phyloP scores from a whole-genome alignment of 495 filamentous ascomycete species.

The Pseudevernia furfuracea region DNA sequence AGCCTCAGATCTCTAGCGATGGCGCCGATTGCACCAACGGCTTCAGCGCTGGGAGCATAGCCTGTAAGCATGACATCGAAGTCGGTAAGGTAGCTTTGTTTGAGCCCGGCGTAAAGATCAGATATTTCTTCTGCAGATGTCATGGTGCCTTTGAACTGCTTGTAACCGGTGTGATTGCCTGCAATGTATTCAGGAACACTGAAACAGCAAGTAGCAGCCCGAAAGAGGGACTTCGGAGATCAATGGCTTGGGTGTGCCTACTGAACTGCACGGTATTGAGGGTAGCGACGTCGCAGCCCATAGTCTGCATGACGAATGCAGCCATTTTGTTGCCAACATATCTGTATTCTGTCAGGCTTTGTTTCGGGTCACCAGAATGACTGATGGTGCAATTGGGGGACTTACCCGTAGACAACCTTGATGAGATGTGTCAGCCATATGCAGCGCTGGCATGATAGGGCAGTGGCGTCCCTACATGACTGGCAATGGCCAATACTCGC shows the following conservation, averaged over 20 bases:
- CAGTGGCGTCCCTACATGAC: constrained; percentile 68
- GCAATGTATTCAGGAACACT: constrained; percentile 6
- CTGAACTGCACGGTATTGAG: constrained; percentile 96
- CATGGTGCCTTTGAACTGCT: constrained; percentile 73
- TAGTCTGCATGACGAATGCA: constrained; percentile 79
- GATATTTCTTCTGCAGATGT: constrained; percentile 73
- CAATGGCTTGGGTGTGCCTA: constrained; percentile 29
- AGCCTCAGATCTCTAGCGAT: constrained; percentile 74
- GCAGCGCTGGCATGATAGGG: constrained; percentile 10
- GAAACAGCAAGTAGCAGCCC: background rate
- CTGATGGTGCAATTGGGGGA: constrained; percentile 1
- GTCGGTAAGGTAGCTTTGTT: constrained; percentile 69
- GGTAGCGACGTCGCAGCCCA: constrained; percentile 88
- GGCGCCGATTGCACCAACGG: constrained; percentile 71
- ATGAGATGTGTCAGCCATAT: constrained; percentile 22
- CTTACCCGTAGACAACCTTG: constrained; percentile 76
- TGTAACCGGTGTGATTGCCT: constrained; percentile 94
- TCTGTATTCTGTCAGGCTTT: constrained; percentile 38
- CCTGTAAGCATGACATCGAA: constrained; percentile 92
- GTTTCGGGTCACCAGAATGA: background rate
- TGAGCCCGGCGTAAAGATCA: constrained; percentile 78
- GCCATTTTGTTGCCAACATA: constrained; percentile 97
- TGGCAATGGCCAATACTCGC: constrained; percentile 84
- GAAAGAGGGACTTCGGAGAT: constrained; percentile 11
- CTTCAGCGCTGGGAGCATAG: constrained; percentile 78